phyloP scores from a whole-genome alignment of 2,329 filamentous ascomycete genomes.

The Bisporella sp. region DNA sequence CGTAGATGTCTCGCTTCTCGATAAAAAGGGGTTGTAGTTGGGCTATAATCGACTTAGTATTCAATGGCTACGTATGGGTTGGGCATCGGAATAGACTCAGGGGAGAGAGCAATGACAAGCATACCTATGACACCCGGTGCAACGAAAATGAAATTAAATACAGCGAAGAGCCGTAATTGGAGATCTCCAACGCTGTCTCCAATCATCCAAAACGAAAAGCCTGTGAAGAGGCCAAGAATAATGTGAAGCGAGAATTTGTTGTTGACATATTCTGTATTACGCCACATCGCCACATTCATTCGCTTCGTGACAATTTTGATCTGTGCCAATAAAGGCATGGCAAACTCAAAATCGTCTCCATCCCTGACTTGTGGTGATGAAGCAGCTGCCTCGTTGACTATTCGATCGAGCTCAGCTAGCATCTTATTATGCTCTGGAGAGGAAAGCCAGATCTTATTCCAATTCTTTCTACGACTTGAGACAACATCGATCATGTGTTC shows the following conservation, averaged over 20 bases:
- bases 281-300: conserved; percentile 45
- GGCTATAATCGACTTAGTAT: conserved; percentile 20
- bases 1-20: conserved; percentile 48
- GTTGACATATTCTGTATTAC: conserved; percentile 53
- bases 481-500: conserved; percentile 39
- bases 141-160: conserved; percentile 59
- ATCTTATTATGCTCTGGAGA: conserved; percentile 49
- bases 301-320: conserved; percentile 24
- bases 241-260: conserved; percentile 46
- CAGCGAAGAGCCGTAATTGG: conserved; percentile 50
- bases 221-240: conserved; percentile 48
- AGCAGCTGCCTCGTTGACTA: conserved; percentile 41
- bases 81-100: conserved; percentile 65
- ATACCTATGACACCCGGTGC: conserved; percentile 43
- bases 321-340: conserved; percentile 41
- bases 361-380: conserved; percentile 27
- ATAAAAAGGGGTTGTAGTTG: conserved; percentile 54
- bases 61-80: no score
- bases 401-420: conserved; percentile 49
- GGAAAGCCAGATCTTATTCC: conserved; percentile 60
- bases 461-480: conserved; percentile 46
- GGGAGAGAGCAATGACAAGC: conserved; percentile 64
- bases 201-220: conserved; percentile 55
- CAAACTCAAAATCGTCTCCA: conserved; percentile 39
- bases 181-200: conserved; percentile 42